Conservation (phyloP, 2,329 filamentous ascomycete genomes). For the Penicillium sp. region DNA sequence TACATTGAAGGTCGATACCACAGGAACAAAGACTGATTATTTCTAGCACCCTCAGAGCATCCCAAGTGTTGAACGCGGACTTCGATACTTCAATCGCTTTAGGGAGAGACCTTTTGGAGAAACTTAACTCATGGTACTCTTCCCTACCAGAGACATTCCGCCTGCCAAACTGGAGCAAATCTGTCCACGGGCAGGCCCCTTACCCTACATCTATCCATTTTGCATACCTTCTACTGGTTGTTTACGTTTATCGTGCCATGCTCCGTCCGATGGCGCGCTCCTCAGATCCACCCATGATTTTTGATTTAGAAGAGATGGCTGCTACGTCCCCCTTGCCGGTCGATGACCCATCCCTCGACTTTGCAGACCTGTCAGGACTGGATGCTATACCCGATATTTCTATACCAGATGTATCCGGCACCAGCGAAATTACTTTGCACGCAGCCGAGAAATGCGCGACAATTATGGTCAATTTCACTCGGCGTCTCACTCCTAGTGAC, state of each 20-base stretch:
- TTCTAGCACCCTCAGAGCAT: conserved; percentile 30
- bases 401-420: conserved; percentile 25
- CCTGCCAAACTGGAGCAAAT: conserved; percentile 30
- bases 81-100: conserved; percentile 31
- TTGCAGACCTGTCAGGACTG: conserved; percentile 23
- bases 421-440: conserved; percentile 28
- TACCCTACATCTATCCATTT: conserved; percentile 34
- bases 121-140: conserved; percentile 32
- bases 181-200: conserved; percentile 22
- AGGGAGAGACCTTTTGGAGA: conserved; percentile 28
- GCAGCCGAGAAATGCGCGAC: conserved; percentile 35
- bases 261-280: conserved; percentile 33
- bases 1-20: neutral
- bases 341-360: conserved; percentile 25
- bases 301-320: conserved; percentile 29
- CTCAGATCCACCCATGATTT: conserved; percentile 28
- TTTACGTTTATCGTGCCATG: conserved; percentile 38
- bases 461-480: conserved; percentile 31
- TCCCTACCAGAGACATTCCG: conserved; percentile 31
- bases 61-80: conserved; percentile 30
- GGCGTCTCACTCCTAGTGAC: conserved; percentile 28
- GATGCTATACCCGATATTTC: conserved; percentile 26
- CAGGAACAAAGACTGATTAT: neutral
- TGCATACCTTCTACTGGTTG: conserved; percentile 37
- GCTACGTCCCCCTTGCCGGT: conserved; percentile 14